Conservation (phyloP, 768 basidiomycete species). For the Agaricus bisporus region DNA sequence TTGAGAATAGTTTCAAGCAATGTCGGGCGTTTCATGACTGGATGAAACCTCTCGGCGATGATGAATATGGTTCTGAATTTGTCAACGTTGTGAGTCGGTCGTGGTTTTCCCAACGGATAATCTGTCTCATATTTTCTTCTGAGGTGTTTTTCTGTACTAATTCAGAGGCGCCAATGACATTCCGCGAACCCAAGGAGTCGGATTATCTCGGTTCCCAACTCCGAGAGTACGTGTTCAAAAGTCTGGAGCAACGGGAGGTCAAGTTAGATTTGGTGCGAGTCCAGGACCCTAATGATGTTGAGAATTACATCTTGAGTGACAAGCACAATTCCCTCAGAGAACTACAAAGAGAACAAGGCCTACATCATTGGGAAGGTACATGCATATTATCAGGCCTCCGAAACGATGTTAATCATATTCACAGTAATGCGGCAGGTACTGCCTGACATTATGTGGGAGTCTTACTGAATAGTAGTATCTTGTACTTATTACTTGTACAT, state of each 20-base stretch:
- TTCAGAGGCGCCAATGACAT: slow-evolving; percentile 44
- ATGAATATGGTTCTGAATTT: slow-evolving; percentile 46
- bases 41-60: slow-evolving; percentile 35
- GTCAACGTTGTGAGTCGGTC: slow-evolving; percentile 67
- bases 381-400: slow-evolving; percentile 10
- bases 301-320: slow-evolving; percentile 57
- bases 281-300: slow-evolving; percentile 29
- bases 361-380: slow-evolving; percentile 75
- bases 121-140: neutral
- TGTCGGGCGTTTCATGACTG: slow-evolving; percentile 85
- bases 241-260: slow-evolving; percentile 49
- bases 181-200: slow-evolving; percentile 44
- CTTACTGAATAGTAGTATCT: slow-evolving; percentile 38
- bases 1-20: slow-evolving; percentile 62
- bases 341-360: slow-evolving; percentile 59
- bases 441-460: slow-evolving; percentile 71
- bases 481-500: too few species aligned
- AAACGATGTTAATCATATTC: slow-evolving; percentile 1
- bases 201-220: slow-evolving; percentile 70
- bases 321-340: slow-evolving; percentile 51
- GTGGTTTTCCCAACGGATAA: neutral
- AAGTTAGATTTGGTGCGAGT: slow-evolving; percentile 34
- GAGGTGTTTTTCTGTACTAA: slow-evolving; percentile 83
- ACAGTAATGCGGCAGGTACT: slow-evolving; percentile 65
- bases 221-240: slow-evolving; percentile 52